A percentile compares a stretch with the other conserved stretches of the same genome.
Conservation (phyloP, 208 protist species). For the Wallacemonas rigidus region DNA sequence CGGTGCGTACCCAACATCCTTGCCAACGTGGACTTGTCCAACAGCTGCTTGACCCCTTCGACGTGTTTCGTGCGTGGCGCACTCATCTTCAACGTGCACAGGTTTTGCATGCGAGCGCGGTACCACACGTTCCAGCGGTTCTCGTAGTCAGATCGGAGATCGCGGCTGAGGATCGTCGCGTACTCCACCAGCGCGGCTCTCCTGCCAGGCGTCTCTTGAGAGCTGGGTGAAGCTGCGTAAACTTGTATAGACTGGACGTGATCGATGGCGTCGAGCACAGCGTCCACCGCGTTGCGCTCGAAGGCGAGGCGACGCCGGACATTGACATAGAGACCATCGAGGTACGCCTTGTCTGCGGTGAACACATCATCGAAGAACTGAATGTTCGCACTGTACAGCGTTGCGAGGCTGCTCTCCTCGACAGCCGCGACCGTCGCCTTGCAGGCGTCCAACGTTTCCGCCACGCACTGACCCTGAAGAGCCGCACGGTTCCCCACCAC, state of each 20-base stretch:
- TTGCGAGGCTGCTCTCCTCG: constrained; percentile 28
- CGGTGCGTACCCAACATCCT: not conserved
- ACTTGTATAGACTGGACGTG: constrained; percentile 57
- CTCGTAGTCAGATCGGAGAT: constrained; percentile 48
- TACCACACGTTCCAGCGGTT: constrained; percentile 60
- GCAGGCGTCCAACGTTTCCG: constrained; percentile 30
- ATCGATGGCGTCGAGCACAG: constrained; percentile 71
- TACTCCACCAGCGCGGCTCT: constrained; percentile 27
- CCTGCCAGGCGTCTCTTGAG: constrained; percentile 23
- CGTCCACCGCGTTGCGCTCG: constrained; percentile 65
- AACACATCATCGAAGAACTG: constrained; percentile 33
- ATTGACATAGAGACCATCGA: constrained; percentile 56
- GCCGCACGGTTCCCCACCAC: constrained; percentile 24
- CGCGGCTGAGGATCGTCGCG: constrained; percentile 45
- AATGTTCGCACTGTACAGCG: constrained; percentile 19
- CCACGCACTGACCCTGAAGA: constrained; percentile 27
- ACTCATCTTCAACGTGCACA: constrained; percentile 14
- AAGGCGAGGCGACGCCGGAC: constrained; percentile 58
- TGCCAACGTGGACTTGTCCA: not conserved
- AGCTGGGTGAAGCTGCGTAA: constrained; percentile 29
- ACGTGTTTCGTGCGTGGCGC: not conserved
- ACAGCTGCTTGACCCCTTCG: not conserved
- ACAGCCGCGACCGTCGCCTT: constrained; percentile 34
- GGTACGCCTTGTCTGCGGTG: constrained; percentile 36
- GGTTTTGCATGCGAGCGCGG: constrained; percentile 24